phyloP scores from a whole-genome alignment of 2,329 filamentous ascomycete species.

The Aphanoascus verrucosus region DNA sequence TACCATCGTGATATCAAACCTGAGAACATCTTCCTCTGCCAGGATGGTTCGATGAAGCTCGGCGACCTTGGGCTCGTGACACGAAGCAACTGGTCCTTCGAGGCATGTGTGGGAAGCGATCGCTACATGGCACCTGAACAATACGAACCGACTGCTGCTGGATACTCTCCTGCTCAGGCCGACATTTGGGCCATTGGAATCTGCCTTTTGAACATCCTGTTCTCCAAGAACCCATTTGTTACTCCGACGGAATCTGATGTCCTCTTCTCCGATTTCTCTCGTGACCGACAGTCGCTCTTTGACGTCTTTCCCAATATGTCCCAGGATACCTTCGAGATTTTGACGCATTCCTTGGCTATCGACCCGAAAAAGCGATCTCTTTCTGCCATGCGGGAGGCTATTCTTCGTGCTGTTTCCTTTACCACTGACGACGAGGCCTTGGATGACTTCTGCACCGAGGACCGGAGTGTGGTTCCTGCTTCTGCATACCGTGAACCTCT shows the following conservation, averaged over 20 bases:
- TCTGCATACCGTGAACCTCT: slow-evolving; percentile 86
- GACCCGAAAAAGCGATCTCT: slow-evolving; percentile 85
- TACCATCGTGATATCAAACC: slow-evolving; percentile 99
- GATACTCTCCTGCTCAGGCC: slow-evolving; percentile 85
- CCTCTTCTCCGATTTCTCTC: slow-evolving; percentile 82
- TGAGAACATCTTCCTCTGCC: slow-evolving; percentile 92
- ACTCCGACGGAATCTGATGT: slow-evolving; percentile 83
- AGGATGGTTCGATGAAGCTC: slow-evolving; percentile 83
- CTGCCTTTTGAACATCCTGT: slow-evolving; percentile 90
- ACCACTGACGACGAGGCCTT: slow-evolving; percentile 84
- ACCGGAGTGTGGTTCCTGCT: slow-evolving; percentile 65
- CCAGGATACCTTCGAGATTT: slow-evolving; percentile 90
- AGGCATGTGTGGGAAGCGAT: slow-evolving; percentile 90
- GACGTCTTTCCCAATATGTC: slow-evolving; percentile 99
- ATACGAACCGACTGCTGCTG: slow-evolving; percentile 75
- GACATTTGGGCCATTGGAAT: slow-evolving; percentile 97
- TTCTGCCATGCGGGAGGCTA: slow-evolving; percentile 61
- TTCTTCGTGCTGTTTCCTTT: slow-evolving; percentile 75
- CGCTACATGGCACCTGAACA: slow-evolving; percentile 99
- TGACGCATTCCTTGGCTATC: slow-evolving; percentile 79
- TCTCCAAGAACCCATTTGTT: slow-evolving; percentile 92
- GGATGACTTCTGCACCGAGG: slow-evolving; percentile 85
- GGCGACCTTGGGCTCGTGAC: slow-evolving; percentile 94
- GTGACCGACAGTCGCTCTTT: slow-evolving; percentile 90
- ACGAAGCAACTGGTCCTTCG: slow-evolving; percentile 77